A percentile compares a stretch with the other conserved stretches of the same genome.
phyloP scores from a whole-genome alignment of 306 rosid genomes.

The Castanopsis chinensis region DNA sequence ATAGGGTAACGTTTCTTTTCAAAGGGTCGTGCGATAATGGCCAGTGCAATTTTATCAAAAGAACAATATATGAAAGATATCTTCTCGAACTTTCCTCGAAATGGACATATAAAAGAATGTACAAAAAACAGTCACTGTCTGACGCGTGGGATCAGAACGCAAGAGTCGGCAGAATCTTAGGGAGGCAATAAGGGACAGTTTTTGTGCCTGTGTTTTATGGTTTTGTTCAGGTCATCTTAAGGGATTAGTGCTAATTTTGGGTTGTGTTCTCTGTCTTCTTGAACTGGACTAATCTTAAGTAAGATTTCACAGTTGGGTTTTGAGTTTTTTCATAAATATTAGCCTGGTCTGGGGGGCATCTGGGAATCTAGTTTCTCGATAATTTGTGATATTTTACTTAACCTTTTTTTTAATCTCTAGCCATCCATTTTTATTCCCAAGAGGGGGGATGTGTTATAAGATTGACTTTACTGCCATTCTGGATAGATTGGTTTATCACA shows the following conservation, averaged over 20 bases:
- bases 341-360: slow-evolving; percentile 4
- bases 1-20: slow-evolving; percentile 24
- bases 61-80: slow-evolving; percentile 38
- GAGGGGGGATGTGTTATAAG: too few relatives aligned
- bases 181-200: slow-evolving; percentile 22
- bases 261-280: not conserved
- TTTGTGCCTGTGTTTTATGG: slow-evolving; percentile 10
- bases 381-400: not conserved
- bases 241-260: slow-evolving; percentile 17
- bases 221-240: slow-evolving; percentile 31
- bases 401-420: too few relatives aligned
- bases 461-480: too few relatives aligned
- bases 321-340: slow-evolving; percentile 22
- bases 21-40: slow-evolving; percentile 76
- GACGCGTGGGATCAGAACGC: slow-evolving; percentile 53
- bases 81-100: slow-evolving; percentile 33
- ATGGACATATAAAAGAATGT: not conserved
- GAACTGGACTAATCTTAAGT: slow-evolving; percentile 29
- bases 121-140: not conserved
- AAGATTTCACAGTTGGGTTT: slow-evolving; percentile 45
- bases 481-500: too few relatives aligned
- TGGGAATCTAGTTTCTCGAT: not conserved
- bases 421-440: too few relatives aligned
- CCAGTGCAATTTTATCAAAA: slow-evolving; percentile 40
- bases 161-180: slow-evolving; percentile 42